Evolutionary conservation across 2,329 filamentous ascomycete species (phyloP), one percentile per base, ranked within the genome.

Genomic region (Teratosphaeria epicoccoides): DNA sequence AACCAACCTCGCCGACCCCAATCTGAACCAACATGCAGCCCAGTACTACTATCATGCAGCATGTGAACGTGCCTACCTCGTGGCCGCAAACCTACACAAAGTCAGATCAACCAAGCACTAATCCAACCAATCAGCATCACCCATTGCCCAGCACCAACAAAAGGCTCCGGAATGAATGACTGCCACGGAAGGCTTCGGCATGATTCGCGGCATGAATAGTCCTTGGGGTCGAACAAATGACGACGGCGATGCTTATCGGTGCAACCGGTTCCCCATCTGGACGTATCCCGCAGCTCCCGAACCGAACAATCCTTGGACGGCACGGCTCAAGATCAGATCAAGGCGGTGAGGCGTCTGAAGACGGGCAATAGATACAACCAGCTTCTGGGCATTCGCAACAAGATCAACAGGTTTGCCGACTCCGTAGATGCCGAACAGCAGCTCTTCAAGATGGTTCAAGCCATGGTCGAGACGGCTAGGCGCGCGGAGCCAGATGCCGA

Each of bases 401-500:
- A 46, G 14, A 59, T 72, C 62, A 24, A 47, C 20, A 7, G 47
- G 24, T 58, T 63, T 61, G 52, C 55, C 7, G 20, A 52, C 0
- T 59, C 68, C 25, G 71, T 77, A 0, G 56, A 57, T 17, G 60
- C 61, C 24, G 71, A 77, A 9, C 76, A 79, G 56, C 75, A 79
- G 56, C 76, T 76, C 0, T 76, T 74, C 52, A 70, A 74, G 28
- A 67, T 67, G 0, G 73, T 80, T 1, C 68, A 69, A 5, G 64
- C 76, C 29, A 63, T 75, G 4, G 74, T 77, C 2, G 65, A 70
- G 14, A 65, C 71, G 24, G 69, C 70, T 4, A 68, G 68, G 17
- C 65, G 64, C 5, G 63, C 68, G 10, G 59, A 63, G 14, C 53
- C 60, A 17, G 24, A 43, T 1, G 9, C 22, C 2, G n/a, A 17